Conservation (phyloP, 1,284 basidiomycete genomes). For the Kwoniella shivajii region DNA sequence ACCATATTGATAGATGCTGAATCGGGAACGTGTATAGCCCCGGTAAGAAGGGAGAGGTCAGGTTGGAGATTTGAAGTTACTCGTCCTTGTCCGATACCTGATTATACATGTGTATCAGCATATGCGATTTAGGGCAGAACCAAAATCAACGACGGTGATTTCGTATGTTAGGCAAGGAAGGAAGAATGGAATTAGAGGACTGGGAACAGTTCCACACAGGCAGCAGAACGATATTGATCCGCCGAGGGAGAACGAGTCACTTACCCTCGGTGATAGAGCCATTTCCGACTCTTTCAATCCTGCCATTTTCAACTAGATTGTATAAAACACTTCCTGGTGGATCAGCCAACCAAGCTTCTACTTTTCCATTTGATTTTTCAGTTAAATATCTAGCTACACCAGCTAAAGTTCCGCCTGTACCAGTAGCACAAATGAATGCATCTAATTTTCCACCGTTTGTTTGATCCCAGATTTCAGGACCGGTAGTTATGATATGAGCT, state of each 20-base stretch:
- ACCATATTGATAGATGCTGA: constrained; percentile 90
- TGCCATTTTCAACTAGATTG: constrained; percentile 78
- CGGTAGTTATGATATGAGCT: constrained; percentile 87
- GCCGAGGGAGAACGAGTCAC: no score
- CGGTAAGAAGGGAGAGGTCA: constrained; percentile 76
- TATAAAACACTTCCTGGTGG: constrained; percentile 93
- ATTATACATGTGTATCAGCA: neutral
- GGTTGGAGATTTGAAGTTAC: constrained; percentile 92
- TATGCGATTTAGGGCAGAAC: no score
- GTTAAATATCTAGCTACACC: constrained; percentile 83
- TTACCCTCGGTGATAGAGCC: constrained; percentile 94
- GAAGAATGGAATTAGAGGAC: no score
- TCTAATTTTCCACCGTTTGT: constrained; percentile 73
- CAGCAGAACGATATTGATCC: no score
- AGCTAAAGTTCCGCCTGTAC: constrained; percentile 93
- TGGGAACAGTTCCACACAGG: no score
- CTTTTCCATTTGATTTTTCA: constrained; percentile 77
- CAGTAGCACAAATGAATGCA: constrained; percentile 90
- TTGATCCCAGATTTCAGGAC: constrained; percentile 96
- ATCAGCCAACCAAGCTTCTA: constrained; percentile 92
- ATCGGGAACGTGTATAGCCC: constrained; percentile 85
- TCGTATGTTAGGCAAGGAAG: no score
- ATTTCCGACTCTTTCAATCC: constrained; percentile 74
- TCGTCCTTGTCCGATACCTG: constrained; percentile 95
- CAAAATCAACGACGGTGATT: no score